Evolutionary conservation across 495 filamentous ascomycete species (phyloP), one percentile per base, ranked within the genome.

Genomic region (Hypoxylon lienhwacheense): DNA sequence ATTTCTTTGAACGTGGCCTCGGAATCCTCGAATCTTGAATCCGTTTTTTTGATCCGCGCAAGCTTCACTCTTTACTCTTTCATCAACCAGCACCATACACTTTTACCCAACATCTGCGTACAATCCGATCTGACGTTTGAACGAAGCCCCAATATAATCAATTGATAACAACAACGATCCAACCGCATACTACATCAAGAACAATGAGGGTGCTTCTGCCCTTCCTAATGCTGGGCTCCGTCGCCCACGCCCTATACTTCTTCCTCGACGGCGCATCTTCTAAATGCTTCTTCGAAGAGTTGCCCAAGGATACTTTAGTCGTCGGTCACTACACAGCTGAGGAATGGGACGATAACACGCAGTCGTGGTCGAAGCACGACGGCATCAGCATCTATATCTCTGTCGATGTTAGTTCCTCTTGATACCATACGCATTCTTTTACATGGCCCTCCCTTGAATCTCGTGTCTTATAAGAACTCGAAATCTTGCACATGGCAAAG

Each of bases 241-340:
- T 75, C 53, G 81, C 85, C 37, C 84, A 89, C 55, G 90, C 89
- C 29, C 83, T 98, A 48, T 91, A 96, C 82, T 96, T 98, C 81
- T 97, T 89, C 78, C 84, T 97, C 70, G 91, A 97, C 65, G 87
- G 86, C 58, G 80, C 82, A 11, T 75, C 77, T 59, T 81, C 85
- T 56, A 90, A 88, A 69, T 98, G 93, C 74, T 97, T 98, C 84
- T 96, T 87, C 74, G 93, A 98, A 77, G 95, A 97, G 72, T 82
- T 98, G 35, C 76, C 95, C 39, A 96, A 97, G 76, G 95, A 97
- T 74, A 98, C 93, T 1, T 74, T 98, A 10, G 92, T 98, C 39
- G 91, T 96, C 32, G 93, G 91, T 60, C 87, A 91, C 71, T 98
- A 88, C 78, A 81, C 77, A 17, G 90, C 90, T 35, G 84, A 91